A percentile compares a stretch with the other conserved stretches of the same genome.
phyloP scores from a whole-genome alignment of 805 yeast genomes.

The Millerozyma miso region DNA sequence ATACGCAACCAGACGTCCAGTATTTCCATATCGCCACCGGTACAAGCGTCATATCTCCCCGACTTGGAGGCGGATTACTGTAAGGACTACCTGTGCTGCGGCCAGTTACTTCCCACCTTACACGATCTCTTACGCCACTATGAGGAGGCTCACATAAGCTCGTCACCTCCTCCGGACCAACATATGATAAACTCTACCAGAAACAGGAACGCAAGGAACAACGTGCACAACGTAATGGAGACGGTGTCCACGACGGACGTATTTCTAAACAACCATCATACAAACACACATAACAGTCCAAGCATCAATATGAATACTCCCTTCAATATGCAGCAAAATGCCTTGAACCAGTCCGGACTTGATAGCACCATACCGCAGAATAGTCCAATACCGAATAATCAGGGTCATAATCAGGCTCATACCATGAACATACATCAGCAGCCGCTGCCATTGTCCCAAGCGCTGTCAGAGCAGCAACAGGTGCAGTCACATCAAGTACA shows the following conservation, averaged over 20 bases:
- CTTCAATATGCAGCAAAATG: slow-evolving; percentile 22
- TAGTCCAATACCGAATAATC: slow-evolving; percentile 6
- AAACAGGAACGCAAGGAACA: slow-evolving; percentile 32
- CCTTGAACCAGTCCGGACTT: slow-evolving; percentile 14
- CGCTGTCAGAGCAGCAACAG: slow-evolving; percentile 11
- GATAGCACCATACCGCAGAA: slow-evolving; percentile 6
- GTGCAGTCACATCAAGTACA: slow-evolving; percentile 11
- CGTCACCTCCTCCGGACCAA: slow-evolving; percentile 43
- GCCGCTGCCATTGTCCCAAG: slow-evolving; percentile 9
- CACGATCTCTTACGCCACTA: slow-evolving; percentile 93
- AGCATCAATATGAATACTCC: slow-evolving; percentile 17
- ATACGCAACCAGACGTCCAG: slow-evolving; percentile 26
- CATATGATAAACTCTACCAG: slow-evolving; percentile 28
- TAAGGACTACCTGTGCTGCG: slow-evolving; percentile 95
- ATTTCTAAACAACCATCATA: slow-evolving; percentile 52
- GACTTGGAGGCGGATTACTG: slow-evolving; percentile 94
- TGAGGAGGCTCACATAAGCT: slow-evolving; percentile 87
- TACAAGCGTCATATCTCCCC: slow-evolving; percentile 76
- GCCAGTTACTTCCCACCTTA: slow-evolving; percentile 82
- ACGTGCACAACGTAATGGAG: slow-evolving; percentile 64
- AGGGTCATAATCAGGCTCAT: slow-evolving; percentile 13
- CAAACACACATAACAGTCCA: slow-evolving; percentile 11
- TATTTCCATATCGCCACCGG: slow-evolving; percentile 57
- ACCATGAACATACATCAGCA: slow-evolving; percentile 15
- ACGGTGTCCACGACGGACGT: slow-evolving; percentile 93